Evolutionary conservation across 2,329 filamentous ascomycete genomes (phyloP).

Genomic region (Lachnum nothofagi): DNA sequence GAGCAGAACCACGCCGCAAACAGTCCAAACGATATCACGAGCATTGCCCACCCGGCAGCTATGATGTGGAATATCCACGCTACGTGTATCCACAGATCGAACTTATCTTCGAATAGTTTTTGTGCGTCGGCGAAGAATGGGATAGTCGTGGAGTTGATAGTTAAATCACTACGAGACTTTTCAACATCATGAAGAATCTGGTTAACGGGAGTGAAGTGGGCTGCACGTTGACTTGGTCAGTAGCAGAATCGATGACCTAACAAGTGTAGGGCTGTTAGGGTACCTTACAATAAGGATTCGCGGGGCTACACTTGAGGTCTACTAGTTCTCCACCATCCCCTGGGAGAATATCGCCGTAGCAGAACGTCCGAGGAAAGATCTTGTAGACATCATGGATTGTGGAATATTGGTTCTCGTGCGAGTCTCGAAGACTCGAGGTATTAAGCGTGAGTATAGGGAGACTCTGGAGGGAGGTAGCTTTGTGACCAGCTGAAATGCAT

Average conservation of each 20-base stretch:
- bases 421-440: not conserved
- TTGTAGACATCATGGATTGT: constrained; percentile 14
- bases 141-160: not conserved
- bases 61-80: constrained; percentile 11
- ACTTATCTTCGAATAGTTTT: not conserved
- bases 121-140: constrained; percentile 3
- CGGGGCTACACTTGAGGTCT: not conserved
- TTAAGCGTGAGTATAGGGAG: constrained; percentile 9
- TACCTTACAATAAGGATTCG: not conserved
- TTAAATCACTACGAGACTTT: not conserved
- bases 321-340: not conserved
- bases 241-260: no score
- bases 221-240: no score
- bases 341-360: constrained; percentile 2
- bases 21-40: not conserved
- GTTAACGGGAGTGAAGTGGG: not conserved
- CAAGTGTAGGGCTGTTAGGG: no score
- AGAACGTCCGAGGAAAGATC: constrained; percentile 7
- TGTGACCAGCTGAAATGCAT: not conserved
- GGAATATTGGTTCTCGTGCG: not conserved
- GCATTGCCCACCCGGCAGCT: not conserved
- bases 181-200: not conserved
- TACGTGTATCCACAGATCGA: constrained; percentile 2
- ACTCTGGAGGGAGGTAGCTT: not conserved
- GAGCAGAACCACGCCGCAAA: not conserved